Conservation (phyloP, 1,284 basidiomycete species). For the Cryptococcus floricola region DNA sequence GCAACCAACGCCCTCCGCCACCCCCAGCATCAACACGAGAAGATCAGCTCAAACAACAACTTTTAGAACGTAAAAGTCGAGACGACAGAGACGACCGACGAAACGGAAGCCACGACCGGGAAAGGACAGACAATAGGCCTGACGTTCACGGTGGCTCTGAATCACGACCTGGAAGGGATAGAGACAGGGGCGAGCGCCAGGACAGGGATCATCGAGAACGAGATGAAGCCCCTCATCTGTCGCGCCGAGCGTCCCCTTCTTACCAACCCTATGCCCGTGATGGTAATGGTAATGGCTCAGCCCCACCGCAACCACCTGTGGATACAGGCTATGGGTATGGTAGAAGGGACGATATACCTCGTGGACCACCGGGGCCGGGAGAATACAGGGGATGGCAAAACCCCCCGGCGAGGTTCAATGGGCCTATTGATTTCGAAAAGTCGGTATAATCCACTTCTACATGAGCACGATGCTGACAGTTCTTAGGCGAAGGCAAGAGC, state of each 20-base stretch:
- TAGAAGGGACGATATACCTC: constrained; percentile 10
- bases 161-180: constrained; percentile 4
- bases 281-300: background rate
- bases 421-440: constrained; percentile 29
- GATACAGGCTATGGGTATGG: constrained; percentile 11
- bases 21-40: constrained; percentile 15
- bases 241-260: constrained; percentile 7
- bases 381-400: constrained; percentile 12
- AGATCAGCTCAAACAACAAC: constrained; percentile 19
- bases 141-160: constrained; percentile 4
- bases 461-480: background rate
- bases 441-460: background rate
- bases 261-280: constrained; percentile 8
- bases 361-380: constrained; percentile 7
- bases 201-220: constrained; percentile 4
- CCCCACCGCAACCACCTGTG: constrained; percentile 4
- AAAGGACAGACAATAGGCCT: constrained; percentile 7
- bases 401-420: constrained; percentile 12
- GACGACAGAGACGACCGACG: constrained; percentile 1
- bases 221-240: constrained; percentile 1
- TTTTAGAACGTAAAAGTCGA: constrained; percentile 13
- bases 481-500: constrained; percentile 67
- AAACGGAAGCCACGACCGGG: constrained; percentile 3
- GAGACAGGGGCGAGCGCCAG: constrained; percentile 3
- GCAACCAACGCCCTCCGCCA: constrained; percentile 8